Conservation (phyloP, 176 grass and related monocot genomes). For the Melocanna baccifera region DNA sequence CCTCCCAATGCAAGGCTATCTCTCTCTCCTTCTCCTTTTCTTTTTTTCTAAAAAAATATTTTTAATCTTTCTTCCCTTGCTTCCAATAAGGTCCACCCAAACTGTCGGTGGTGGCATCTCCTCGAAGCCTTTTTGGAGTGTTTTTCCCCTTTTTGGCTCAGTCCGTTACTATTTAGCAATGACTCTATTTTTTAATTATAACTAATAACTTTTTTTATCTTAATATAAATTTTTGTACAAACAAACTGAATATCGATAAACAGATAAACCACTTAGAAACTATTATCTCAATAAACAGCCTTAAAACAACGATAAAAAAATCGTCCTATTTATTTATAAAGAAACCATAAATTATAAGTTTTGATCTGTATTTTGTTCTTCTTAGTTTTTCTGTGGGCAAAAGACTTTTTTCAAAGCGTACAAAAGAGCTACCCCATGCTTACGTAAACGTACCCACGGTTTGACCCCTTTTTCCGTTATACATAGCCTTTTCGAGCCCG, state of each 20-base stretch:
- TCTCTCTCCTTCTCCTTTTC: background rate
- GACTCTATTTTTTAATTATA: too few relatives aligned
- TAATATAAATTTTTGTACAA: too few relatives aligned
- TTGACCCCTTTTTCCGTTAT: background rate
- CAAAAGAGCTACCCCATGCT: background rate
- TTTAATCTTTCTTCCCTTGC: background rate
- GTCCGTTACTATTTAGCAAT: background rate
- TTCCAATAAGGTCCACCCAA: slow-evolving; percentile 34
- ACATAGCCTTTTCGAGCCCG: background rate
- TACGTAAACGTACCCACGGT: slow-evolving; percentile 4
- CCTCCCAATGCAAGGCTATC: background rate
- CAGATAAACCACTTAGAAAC: too few relatives aligned
- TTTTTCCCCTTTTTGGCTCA: background rate
- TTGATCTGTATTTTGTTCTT: too few relatives aligned
- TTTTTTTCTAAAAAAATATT: background rate
- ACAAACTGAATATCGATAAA: too few relatives aligned
- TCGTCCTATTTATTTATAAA: too few relatives aligned
- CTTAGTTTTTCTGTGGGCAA: too few relatives aligned
- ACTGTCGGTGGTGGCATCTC: slow-evolving; percentile 48
- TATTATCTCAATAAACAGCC: too few relatives aligned
- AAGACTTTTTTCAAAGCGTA: too few relatives aligned
- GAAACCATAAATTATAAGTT: too few relatives aligned
- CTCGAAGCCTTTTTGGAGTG: background rate
- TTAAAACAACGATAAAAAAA: fast-evolving
- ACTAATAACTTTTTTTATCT: fast-evolving